Evolutionary conservation across 2,329 filamentous ascomycete species (phyloP), one percentile per base, ranked within the genome.

Genomic region (Hortaea sp.): DNA sequence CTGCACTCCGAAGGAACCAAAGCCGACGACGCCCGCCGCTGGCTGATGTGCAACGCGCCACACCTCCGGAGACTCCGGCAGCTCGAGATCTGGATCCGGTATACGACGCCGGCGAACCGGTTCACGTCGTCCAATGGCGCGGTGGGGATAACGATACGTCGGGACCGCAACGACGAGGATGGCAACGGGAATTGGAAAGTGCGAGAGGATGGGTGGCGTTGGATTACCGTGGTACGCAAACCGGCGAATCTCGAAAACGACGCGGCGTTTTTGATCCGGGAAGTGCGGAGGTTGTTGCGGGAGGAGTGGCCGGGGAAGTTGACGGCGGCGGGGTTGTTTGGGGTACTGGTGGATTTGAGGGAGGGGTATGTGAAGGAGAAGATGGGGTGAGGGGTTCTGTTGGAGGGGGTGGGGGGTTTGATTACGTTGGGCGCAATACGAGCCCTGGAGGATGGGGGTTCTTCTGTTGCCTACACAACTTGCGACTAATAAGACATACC

Each of bases 1-100:
- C 41, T 63, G 2, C 58, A 62, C 47, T 59, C 58, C 7, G 58
- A 63, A 46, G 53, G 46, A n/a, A 32, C 48, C 31, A 60, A 60
- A 51, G 51, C 50, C 27, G 48, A 53, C 7, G 56, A 63, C 29
- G 53, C 54, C 2, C 42, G 43, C n/a, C 39, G 40, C 6, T 63
- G 61, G 61, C 48, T 62, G 7, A 32, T 41, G 4, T 47, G 51
- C 37, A 58, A 56, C 40, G 47, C 43, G 7, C 13, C 28, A 6
- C 46, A 60, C 41, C 41, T 63, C 6, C 29, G 38, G 1, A 44
- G 47, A 9, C 11, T 62, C 29, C 45, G 51, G 12, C 45, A 45
- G 3, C 12, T 63, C n/a, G 48, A 52, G 1, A 34, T 63, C 6
- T 62, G 61, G 61, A 44, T 63, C 30, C 52, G 59, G 32, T 58